Evolutionary conservation across 805 yeast genomes (phyloP), one percentile per base, ranked within the genome.

Genomic region (Ogataea saltuana): DNA sequence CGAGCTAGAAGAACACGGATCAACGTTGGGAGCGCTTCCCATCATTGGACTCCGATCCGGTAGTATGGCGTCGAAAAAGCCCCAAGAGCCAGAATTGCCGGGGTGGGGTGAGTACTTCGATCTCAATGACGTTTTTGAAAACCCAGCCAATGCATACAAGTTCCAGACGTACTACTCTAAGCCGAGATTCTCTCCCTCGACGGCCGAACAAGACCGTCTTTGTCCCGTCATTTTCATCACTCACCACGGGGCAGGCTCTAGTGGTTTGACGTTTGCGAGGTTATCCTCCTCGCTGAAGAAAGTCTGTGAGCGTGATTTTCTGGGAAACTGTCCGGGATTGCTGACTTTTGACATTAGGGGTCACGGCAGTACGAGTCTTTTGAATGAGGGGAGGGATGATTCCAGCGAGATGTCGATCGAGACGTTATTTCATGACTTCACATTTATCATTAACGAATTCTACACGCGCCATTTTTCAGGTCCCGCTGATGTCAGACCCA

Each of bases 171-270:
- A 81, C 59, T 85, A 71, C 51, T 68, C 68, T 7, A 69, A 78
- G 0, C 90, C 95, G 0, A 19, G 31, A 4, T 8, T 39, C 8
- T n/a, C 6, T 11, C n/a, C 38, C 6, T 37, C 30, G 4, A 27
- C 41, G 8, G 29, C 15, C 4, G 26, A 33, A 6, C 41, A 53
- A 0, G 47, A 54, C 1, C 54, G 58, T 0, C n/a, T 10, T 3
- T 59, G 70, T 0, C 88, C 95, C 4, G 58, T 67, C 0, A 54
- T 88, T 1, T 80, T 86, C 53, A 66, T 93, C 2, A 80, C 82
- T 52, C 93, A 88, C 51, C 99, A 93, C 63, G 99, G 99, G 2
- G 97, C 97, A 1, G 99, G 98, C 0, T 89, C 97, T 0, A 78
- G 87, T 2, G 88, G 85, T 0, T 67, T 87, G 65, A 74, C 97